Evolutionary conservation across 805 yeast species (phyloP), one percentile per base, ranked within the genome.

Genomic region (Candida boleticola): DNA sequence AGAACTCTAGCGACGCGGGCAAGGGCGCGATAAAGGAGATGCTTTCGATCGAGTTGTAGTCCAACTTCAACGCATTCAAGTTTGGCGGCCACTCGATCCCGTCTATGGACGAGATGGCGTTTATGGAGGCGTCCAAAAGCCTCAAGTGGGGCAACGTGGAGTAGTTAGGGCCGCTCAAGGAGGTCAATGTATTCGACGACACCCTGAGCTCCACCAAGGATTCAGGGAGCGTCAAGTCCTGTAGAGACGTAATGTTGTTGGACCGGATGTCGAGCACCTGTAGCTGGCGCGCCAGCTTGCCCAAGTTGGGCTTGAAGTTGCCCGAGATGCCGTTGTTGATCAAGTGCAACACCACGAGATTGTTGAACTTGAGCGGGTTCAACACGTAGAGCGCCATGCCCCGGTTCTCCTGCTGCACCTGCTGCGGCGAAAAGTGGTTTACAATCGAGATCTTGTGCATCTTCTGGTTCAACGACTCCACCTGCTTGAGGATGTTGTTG

Each of bases 401-500:
- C 16, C 35, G 5, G 11, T 7, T 31, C 19, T 16, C 18, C 21
- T 7, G 11, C 13, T 31, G 35, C 7, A 31, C 11, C 20, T 33
- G 36, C n/a, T 20, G 17, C 7, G 36, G 36, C n/a, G 27, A 5
- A 11, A 9, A 19, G n/a, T 9, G 10, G 26, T 33, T 33, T 4
- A 21, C 26, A 19, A 33, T 33, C 4, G 36, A 26, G 10, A 52
- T 41, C 23, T 41, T 45, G 25, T 33, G 36, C 17, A 50, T 43
- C 25, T 49, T 49, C 29, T 31, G 9, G n/a, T 44, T 43, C 27
- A 51, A 31, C 3, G 40, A 33, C 11, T 44, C 45, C 19, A 47
- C 37, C 37, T 40, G 32, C 20, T 40, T 37, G 18, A 47, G 35
- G 29, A 47, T 34, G 37, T 45, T 44, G 32, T 41, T 36, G 42